These are phyloP conservation scores for Leishmania martiniquensis DNA, from an alignment of 208 protist genomes.

Conservation along the genomic window DNA sequence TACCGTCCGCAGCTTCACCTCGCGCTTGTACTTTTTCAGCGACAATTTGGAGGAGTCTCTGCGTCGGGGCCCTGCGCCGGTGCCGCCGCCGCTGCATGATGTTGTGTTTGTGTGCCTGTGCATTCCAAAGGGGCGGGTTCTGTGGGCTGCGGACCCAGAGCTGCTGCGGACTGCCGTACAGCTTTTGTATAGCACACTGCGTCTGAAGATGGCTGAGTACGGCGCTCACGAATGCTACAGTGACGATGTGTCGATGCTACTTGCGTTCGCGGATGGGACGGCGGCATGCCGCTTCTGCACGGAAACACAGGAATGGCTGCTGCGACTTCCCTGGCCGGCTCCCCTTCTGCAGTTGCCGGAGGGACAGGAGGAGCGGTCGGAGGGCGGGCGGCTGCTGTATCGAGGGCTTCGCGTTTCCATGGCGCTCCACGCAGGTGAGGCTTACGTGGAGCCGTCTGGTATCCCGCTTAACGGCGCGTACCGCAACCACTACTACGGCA, in stretches of 20 bases:
- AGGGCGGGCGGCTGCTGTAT: conserved; percentile 37
- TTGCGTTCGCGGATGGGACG: conserved; percentile 73
- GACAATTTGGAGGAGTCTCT: conserved; percentile 74
- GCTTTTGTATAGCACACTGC: conserved; percentile 67
- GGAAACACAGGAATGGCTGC: conserved; percentile 80
- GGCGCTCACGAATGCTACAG: conserved; percentile 87
- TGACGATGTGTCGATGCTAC: conserved; percentile 78
- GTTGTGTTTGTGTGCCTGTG: conserved; percentile 80
- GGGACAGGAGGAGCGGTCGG: conserved; percentile 35
- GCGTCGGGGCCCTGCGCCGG: conserved; percentile 24
- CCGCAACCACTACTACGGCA: conserved; percentile 85
- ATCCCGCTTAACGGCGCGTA: conserved; percentile 51
- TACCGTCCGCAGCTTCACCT: conserved; percentile 38
- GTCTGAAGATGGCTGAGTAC: conserved; percentile 85
- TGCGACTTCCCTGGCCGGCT: conserved; percentile 76
- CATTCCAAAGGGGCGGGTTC: conserved; percentile 46
- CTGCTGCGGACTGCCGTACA: conserved; percentile 58
- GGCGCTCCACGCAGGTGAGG: conserved; percentile 78
- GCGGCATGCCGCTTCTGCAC: conserved; percentile 83
- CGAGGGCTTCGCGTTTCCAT: conserved; percentile 75
- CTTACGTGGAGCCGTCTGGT: conserved; percentile 67
- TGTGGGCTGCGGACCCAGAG: conserved; percentile 72
- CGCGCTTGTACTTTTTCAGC: conserved; percentile 83
- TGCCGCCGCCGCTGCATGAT: conserved; percentile 58
- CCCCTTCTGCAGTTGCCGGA: conserved; percentile 50